Base-by-base conservation (phyloP, 768 basidiomycete genomes). In the Fomitopsis serialis region DNA sequence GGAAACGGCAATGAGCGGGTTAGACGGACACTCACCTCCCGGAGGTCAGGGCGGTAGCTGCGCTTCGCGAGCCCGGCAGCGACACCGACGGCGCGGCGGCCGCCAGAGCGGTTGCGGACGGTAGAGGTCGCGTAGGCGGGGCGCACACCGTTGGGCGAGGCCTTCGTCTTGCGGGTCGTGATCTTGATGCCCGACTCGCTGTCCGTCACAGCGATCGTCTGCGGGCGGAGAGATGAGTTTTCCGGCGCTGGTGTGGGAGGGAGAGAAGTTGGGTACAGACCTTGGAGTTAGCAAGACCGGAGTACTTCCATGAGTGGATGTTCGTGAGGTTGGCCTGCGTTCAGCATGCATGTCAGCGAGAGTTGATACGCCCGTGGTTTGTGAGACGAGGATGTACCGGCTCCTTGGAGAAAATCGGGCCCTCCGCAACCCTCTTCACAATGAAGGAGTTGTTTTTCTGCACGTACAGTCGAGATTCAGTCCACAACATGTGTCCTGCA, bases 271-370 rank as follows among this genome's bases (percentile, higher is more conserved):
- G 42, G 21, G 5, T 45, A 32, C 70, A 55, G 53, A 87, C 89
- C 84, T 88, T 93, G 64, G 76, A 58, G 78, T 95, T 94, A 65
- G 87, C 83, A 55, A 95, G 75, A 54, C 92, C 92, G 55, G 92
- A 96, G 78, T 80, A 93, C 68, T 95, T 96, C 79, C 80, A 78
- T n/a, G 92, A 94, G 77, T 94, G 88, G 60, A 92, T 63, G 76
- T 89, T 93, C 55, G 79, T 76, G 69, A 93, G 82, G 75, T 92
- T 92, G 61, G 89, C 92, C 91, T 92, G 54, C 53, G 53, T 8
- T 54, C 34, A 50, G 27, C 56, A 51, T 35, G 19, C 60, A 63
- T 54, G 24, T 34, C n/a, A 44, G 36, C 40, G 24, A 10, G 44
- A 21, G 9, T 13, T 13, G 17, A 7, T 5, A 7, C 9, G 44